Evolutionary conservation across 2,329 filamentous ascomycete genomes (phyloP), one percentile per base, ranked within the genome.

Genomic region (Diplodia seriata): DNA sequence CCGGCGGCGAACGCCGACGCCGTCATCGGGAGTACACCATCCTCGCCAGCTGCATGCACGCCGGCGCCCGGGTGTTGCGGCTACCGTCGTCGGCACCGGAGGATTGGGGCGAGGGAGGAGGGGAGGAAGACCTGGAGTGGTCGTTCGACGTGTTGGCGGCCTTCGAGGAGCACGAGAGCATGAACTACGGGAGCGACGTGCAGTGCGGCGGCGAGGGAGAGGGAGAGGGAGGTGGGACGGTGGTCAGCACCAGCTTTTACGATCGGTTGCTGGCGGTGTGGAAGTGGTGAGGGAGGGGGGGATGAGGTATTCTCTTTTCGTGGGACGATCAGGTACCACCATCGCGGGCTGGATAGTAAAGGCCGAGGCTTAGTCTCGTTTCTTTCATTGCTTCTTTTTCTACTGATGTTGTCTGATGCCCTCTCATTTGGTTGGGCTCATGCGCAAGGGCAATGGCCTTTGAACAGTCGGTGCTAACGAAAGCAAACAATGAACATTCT

Each of bases 31-130:
- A 72, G 20, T 82, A 82, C 57, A 76, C 84, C 54, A 80, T 96
- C n/a, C 81, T 97, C 50, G 94, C 90, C 18, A 97, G 93, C 55
- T 97, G 95, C 75, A 98, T 98, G 94, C 91, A 97, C 81, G 92
- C 91, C 2, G 95, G 95, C 0, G 85, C 88, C 11, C 86, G 90
- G 66, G 80, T 98, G n/a, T 76, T 90, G 2, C 78, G 79, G 68
- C 73, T 89, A 73, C 40, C 70, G 64, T 23, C 20, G 50, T 15
- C 26, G 50, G 26, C 26, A 4, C 7, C 70, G 70, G 20, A 3
- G 15, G 74, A 65, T 11, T 1, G 14, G 1, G 73, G 79, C 1
- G 76, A 78, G 70, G 69, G 54, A 18, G 54, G 33, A 26, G 38
- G 40, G 2, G 54, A 36, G n/a, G 38, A 40, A n/a, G 23, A 57